These are phyloP conservation scores for Microsporum audouinii DNA, from an alignment of 2,329 filamentous ascomycete genomes.

Conservation along the genomic window DNA sequence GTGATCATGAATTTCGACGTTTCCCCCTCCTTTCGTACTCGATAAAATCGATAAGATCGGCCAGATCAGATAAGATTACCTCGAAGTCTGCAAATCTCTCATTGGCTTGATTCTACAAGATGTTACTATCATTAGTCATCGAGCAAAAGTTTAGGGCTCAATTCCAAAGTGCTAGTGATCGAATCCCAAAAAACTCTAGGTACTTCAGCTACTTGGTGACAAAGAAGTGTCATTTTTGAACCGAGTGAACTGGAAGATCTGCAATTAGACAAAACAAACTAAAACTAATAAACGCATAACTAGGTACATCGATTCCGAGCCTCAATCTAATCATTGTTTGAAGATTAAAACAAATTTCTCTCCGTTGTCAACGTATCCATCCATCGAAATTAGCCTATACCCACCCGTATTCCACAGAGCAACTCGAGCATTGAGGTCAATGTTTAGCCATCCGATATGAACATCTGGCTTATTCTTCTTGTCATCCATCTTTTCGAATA, in stretches of 20 bases:
- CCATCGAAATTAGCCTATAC: background rate
- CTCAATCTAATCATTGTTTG: background rate
- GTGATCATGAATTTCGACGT: no score
- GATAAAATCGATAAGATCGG: no score
- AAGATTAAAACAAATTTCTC: background rate
- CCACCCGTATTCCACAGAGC: background rate
- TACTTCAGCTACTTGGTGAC: background rate
- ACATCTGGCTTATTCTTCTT: background rate
- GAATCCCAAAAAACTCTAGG: no score
- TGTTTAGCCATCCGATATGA: conserved; percentile 1
- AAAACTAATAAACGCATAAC: background rate
- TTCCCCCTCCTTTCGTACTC: no score
- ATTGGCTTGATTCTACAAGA: no score
- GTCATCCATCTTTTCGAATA: conserved; percentile 11
- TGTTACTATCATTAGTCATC: no score
- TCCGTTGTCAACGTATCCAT: background rate
- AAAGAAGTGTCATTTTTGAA: background rate
- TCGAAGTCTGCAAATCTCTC: no score
- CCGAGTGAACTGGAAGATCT: background rate
- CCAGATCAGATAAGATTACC: no score
- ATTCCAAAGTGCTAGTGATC: no score
- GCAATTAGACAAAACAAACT: background rate
- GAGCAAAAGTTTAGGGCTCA: no score
- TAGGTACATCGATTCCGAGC: background rate
- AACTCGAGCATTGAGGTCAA: no score